Evolutionary conservation across 2,329 filamentous ascomycete species (phyloP), one percentile per base, ranked within the genome.

Genomic region (Scleromitrula shiraiana): DNA sequence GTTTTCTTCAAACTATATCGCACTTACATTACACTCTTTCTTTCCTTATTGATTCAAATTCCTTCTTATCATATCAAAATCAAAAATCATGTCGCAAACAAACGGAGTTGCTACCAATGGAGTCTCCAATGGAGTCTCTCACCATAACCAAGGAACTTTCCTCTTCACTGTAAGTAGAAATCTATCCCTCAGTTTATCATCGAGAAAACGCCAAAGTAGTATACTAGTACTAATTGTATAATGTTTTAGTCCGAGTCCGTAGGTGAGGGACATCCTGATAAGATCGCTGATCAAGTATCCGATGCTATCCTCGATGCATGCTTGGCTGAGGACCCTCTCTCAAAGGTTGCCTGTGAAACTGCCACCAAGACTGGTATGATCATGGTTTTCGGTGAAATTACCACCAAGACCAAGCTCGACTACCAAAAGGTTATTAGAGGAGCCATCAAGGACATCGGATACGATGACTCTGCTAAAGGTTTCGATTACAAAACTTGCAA

Each of bases 401-500:
- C 89, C 72, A 97, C 93, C 76, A 93, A 95, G 77, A 83, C 91
- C 72, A 78, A 76, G 61, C 76, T 97, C 63, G 93, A 98, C 79
- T 98, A 96, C 85, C 93, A 98, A 73, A 95, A 90, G 78, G 78
- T 96, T 64, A 88, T 98, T 70, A 91, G 93, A 70, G 73, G 83
- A 57, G 82, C 90, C 68, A 89, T 98, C 81, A 91, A 95, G 82
- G 91, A 95, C 68, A 98, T 98, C 67, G 93, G 93, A 64, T 98
- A 97, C 74, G 93, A 98, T 74, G 81, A 85, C 72, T 97, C 93
- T 49, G 77, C 80, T 64, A 98, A 98, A 83, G 93, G 93, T 56
- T 98, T 98, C 74, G 93, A 98, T 77, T 95, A 96, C 88, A 97
- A 97, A 85, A 98, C 93, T 62, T 91, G 86, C 78, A 97, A 96